Percentiles rank a stretch among this genome's conserved stretches.
Evolutionary conservation across 306 rosid genomes (phyloP).

Genomic region (Hippophae rhamnoides): DNA sequence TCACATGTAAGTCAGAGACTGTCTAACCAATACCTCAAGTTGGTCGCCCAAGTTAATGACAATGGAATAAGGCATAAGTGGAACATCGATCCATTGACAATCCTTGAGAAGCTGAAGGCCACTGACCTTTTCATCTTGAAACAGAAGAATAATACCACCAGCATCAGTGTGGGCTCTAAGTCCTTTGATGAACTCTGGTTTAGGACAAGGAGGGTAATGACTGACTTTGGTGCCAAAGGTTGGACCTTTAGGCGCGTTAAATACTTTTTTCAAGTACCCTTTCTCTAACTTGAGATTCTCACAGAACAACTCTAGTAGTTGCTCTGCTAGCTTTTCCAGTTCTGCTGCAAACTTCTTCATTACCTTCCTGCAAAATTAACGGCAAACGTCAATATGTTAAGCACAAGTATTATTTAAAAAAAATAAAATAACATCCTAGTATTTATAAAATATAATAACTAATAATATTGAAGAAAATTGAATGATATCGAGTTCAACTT

Average conservation of each 20-base stretch:
- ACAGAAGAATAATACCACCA: slow-evolving; percentile 87
- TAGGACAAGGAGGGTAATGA: slow-evolving; percentile 92
- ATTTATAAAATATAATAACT: no score
- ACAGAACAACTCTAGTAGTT: slow-evolving; percentile 66
- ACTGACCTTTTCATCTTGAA: slow-evolving; percentile 93
- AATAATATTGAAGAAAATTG: no score
- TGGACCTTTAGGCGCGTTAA: slow-evolving; percentile 78
- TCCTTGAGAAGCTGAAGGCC: slow-evolving; percentile 95
- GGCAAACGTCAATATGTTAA: not conserved
- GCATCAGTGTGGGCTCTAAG: slow-evolving; percentile 97
- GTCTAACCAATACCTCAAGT: slow-evolving; percentile 52
- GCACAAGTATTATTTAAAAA: no score
- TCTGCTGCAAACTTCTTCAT: slow-evolving; percentile 65
- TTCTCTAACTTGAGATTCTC: slow-evolving; percentile 85
- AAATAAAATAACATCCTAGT: no score
- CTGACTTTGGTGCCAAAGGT: slow-evolving; percentile 90
- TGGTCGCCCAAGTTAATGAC: slow-evolving; percentile 85
- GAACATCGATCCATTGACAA: slow-evolving; percentile 80
- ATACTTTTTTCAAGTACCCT: slow-evolving; percentile 70
- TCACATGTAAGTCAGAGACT: no score
- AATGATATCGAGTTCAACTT: no score
- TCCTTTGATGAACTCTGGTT: slow-evolving; percentile 85
- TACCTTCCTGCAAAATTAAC: slow-evolving; percentile 30
- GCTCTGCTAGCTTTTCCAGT: slow-evolving; percentile 76
- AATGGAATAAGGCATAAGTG: slow-evolving; percentile 91